Evolutionary conservation across 108 stramenopile genomes (phyloP), one percentile per base, ranked within the genome.

Genomic region (Pseudonitzschia multiseries): DNA sequence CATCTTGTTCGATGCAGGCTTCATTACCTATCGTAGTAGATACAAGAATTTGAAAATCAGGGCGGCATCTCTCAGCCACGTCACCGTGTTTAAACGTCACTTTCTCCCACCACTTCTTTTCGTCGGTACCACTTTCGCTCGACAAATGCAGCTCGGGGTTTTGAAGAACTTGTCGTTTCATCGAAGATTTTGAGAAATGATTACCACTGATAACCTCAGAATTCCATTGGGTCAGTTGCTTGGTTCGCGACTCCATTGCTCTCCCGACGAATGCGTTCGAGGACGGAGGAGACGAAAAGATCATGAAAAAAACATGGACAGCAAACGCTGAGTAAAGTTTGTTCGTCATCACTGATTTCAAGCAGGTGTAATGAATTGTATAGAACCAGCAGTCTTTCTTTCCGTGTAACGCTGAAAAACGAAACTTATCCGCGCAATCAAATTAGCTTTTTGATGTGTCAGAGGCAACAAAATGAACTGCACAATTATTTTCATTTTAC

Each of bases 1-100:
- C 46, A 48, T 10, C 12, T 48, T 3, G 46, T 56, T 56, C 31
- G 54, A 56, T 56, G 26, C 26, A 24, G 18, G 9, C 17, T 17
- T 33, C 32, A 40, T 72, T 70, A 22, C 71, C 70, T 27, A 79
- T 71, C 0, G 29, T 67, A 12, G 69, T 74, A 12, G 68, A 69
- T 12, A 17, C 27, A 15, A 87, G 73, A 75, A 87, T 84, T 27
- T 75, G 52, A 68, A 87, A 87, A 40, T 87, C 83, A 17, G 72
- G 57, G 54, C 83, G 78, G 26, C 61, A 64, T 48, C 61, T 36
- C 51, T 73, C 68, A n/a, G 86, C 82, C 15, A 87, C 31, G 48
- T 72, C 69, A 15, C 74, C 63, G 44, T 75, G 51, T 9, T 46
- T 43, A 57, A 79, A 53, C 0, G 60, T 24, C 2, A 64, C 32